Base-by-base conservation (phyloP, 2,329 filamentous ascomycete species). In the Colletotrichum sp. region DNA sequence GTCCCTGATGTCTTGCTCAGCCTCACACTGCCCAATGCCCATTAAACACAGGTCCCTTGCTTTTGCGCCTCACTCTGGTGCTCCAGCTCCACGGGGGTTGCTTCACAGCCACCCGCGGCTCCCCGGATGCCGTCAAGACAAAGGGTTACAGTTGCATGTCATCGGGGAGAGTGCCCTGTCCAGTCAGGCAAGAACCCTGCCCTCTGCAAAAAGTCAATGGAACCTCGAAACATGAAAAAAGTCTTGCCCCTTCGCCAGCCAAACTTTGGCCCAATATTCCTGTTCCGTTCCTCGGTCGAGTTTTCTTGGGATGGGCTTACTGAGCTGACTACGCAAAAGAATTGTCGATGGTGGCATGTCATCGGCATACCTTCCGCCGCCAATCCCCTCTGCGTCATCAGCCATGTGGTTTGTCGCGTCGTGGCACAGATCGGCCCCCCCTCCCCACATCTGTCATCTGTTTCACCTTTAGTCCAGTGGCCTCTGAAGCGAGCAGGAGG, bases 371-470 rank as follows among this genome's bases (percentile, higher is more conserved):
- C 61, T 36, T 21, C n/a, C 34, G 30, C 63, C 28, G 36, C 34
- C 67, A 65, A 59, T 30, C 59, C 48, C 36, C 36, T 68, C 59
- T 75, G 64, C 74, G 74, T 74, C 70, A 76, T 76, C 64, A 68
- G 74, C 74, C 74, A 76, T 72, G 72, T 68, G 43, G 43, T 59
- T 65, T 48, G 18, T n/a, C 34, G 28, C 18, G 28, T 71, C 32
- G 68, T 71, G 69, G 63, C 69, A 72, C 73, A 67, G 73, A 75
- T 72, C 69, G 39, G 28, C 60, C 28, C 64, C 68, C 28, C 70
- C 34, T 69, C 65, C 59, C 70, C 74, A 76, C 65, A 69, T 67
- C 64, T 75, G 70, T 75, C 73, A 75, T 69, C 43, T 75, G 74
- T 75, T 75, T 75, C 74, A 75, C 48, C 30, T 65, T 34, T n/a